A percentile compares a stretch with the other conserved stretches of the same genome.
Conservation (phyloP, 75 land plant genomes). For the Pinus taeda region DNA sequence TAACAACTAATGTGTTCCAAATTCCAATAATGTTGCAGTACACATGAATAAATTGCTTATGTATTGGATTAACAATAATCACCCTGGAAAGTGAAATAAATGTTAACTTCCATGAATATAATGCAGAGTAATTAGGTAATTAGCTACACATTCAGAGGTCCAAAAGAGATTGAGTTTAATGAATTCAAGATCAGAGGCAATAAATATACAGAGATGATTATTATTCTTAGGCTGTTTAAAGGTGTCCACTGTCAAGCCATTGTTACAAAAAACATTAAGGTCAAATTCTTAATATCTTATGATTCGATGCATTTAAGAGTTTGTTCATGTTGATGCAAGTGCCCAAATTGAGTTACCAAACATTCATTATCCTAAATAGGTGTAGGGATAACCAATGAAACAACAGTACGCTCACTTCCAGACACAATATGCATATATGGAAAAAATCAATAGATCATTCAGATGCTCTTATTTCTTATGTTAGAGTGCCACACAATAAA, state of each 20-base stretch:
- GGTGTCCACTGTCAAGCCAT: neutral
- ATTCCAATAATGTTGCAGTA: neutral
- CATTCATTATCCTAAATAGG: too few relatives aligned
- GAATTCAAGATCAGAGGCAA: neutral
- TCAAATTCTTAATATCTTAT: neutral
- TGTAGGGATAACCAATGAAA: too few relatives aligned
- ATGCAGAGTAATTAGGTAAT: neutral
- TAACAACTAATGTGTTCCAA: neutral
- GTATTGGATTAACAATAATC: neutral
- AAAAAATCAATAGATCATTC: too few relatives aligned
- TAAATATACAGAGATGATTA: neutral
- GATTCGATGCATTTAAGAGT: neutral
- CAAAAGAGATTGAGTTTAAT: neutral
- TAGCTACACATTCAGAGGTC: neutral
- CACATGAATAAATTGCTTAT: neutral
- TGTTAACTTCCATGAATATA: neutral
- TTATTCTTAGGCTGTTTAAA: neutral
- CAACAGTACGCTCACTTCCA: too few relatives aligned
- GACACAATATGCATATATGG: too few relatives aligned
- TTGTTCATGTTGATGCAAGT: neutral
- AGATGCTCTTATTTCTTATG: too few relatives aligned
- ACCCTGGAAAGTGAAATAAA: neutral
- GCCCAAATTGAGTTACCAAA: neutral
- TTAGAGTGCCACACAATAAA: too few relatives aligned
- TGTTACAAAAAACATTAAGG: neutral